Percentiles rank a stretch among this genome's conserved stretches.
phyloP scores from a whole-genome alignment of 1,139 yeast species.

The Insectozyma bohioensis region DNA sequence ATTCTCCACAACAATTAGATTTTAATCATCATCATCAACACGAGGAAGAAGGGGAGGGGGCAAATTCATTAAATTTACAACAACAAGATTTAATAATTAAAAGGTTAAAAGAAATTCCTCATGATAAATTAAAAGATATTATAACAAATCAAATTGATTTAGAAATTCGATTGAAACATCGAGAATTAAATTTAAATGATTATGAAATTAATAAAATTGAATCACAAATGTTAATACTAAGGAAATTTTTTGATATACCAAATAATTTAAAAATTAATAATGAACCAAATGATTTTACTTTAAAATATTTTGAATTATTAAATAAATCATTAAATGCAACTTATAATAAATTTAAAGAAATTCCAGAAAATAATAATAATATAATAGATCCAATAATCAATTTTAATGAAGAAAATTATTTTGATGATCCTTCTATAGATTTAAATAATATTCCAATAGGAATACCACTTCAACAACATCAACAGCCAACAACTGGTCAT shows the following conservation, averaged over 20 bases:
- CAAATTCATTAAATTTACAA: too few species aligned
- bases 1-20: not conserved
- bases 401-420: too few species aligned
- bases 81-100: slow-evolving; percentile 19
- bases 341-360: slow-evolving; percentile 23
- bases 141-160: slow-evolving; percentile 58
- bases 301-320: slow-evolving; percentile 43
- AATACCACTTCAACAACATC: slow-evolving; percentile 3
- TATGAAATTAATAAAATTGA: slow-evolving; percentile 67
- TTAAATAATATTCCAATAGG: too few species aligned
- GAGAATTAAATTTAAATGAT: slow-evolving; percentile 58
- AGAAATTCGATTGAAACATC: slow-evolving; percentile 69
- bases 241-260: slow-evolving; percentile 54
- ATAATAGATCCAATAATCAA: too few species aligned
- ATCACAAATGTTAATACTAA: slow-evolving; percentile 54
- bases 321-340: slow-evolving; percentile 36
- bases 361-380: slow-evolving; percentile 10
- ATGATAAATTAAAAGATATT: slow-evolving; percentile 39
- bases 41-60: slow-evolving; percentile 5
- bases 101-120: slow-evolving; percentile 34
- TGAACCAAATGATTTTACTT: slow-evolving; percentile 53
- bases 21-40: too few species aligned
- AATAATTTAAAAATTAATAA: slow-evolving; percentile 30
- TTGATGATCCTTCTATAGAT: too few species aligned
- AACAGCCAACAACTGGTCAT: slow-evolving; percentile 16